A percentile compares a stretch with the other conserved stretches of the same genome.
phyloP scores from a whole-genome alignment of 768 basidiomycete genomes.

The Boletus rufocinnamomeus region DNA sequence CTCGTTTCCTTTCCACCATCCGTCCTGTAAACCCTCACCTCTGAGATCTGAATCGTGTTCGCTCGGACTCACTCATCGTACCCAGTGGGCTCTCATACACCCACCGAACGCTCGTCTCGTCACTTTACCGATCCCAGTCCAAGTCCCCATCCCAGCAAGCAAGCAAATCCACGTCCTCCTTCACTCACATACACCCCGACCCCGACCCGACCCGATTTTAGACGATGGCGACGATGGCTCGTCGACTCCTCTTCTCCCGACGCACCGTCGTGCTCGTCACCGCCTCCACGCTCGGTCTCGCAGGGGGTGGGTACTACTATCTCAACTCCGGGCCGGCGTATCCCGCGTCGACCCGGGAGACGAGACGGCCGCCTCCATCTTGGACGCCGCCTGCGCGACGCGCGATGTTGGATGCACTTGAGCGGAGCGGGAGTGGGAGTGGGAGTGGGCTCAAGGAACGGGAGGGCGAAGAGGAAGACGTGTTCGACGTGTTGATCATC shows the following conservation, averaged over 20 bases:
- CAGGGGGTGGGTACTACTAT: constrained; percentile 67
- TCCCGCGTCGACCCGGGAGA: constrained; percentile 61
- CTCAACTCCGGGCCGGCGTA: constrained; percentile 74
- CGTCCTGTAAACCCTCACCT: too few species aligned
- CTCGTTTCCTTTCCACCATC: too few species aligned
- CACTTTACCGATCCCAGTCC: too few species aligned
- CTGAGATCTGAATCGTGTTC: too few species aligned
- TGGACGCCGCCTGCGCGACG: constrained; percentile 75
- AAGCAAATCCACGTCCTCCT: too few species aligned
- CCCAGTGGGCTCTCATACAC: too few species aligned
- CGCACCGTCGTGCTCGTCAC: constrained; percentile 54
- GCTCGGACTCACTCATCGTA: too few species aligned
- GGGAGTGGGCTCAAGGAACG: constrained; percentile 17
- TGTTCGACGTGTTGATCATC: constrained; percentile 81
- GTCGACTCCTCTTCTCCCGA: constrained; percentile 49
- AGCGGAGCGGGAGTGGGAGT: constrained; percentile 14
- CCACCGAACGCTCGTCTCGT: too few species aligned
- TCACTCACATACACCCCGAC: too few species aligned
- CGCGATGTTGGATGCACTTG: constrained; percentile 62
- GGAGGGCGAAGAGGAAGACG: constrained; percentile 50
- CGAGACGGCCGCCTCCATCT: constrained; percentile 70
- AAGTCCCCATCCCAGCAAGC: too few species aligned
- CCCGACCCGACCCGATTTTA: too few species aligned
- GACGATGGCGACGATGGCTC: constrained; percentile 12
- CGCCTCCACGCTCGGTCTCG: constrained; percentile 52